These are phyloP conservation scores for Erodium texanum DNA, from an alignment of 441 rosid genomes.

Conservation along the genomic window DNA sequence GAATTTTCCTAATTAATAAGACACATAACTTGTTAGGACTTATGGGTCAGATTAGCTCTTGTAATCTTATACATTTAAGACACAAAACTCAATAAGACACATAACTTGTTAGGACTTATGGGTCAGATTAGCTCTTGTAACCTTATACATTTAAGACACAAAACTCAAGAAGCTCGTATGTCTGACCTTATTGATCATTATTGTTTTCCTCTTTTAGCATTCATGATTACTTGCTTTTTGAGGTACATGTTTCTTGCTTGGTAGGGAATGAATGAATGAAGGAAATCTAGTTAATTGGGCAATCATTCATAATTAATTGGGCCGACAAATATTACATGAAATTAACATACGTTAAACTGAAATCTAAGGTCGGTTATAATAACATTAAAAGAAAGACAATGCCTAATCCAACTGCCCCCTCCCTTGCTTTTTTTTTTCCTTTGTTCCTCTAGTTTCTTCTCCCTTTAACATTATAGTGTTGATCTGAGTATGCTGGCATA, in stretches of 20 bases:
- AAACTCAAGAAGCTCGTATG: not conserved
- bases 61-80: not conserved
- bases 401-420: too few relatives aligned
- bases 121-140: not conserved
- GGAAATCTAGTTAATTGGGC: not conserved
- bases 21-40: not conserved
- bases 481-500: not conserved
- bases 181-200: not conserved
- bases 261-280: not conserved
- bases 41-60: not conserved
- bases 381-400: not conserved
- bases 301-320: not conserved
- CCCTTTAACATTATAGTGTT: too few relatives aligned
- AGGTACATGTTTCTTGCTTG: not conserved
- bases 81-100: not conserved
- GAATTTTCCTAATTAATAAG: not conserved
- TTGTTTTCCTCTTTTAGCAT: not conserved
- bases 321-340: not conserved
- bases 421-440: too few relatives aligned
- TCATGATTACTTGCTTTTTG: not conserved
- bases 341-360: not conserved
- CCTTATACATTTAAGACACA: not conserved
- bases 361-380: too few relatives aligned
- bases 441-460: too few relatives aligned
- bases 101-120: not conserved